Evolutionary conservation across 2,329 filamentous ascomycete genomes (phyloP).

Genomic region (Venturia aucupariae): DNA sequence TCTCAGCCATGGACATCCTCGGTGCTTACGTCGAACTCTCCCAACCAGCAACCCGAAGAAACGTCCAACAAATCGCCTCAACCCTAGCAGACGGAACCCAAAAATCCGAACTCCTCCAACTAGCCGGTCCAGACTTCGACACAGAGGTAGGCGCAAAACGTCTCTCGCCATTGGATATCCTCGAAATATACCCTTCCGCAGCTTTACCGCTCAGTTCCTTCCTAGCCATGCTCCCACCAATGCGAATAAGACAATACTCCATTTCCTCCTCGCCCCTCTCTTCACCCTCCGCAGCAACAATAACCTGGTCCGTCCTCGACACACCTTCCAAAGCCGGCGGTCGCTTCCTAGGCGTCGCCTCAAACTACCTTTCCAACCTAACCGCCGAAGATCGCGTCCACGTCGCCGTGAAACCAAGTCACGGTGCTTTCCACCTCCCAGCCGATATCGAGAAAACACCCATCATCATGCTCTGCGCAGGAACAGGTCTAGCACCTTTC

Average conservation of each 20-base stretch:
- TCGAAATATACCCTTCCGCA: conserved; percentile 18
- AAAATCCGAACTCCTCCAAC: background rate
- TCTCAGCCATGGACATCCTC: conserved; percentile 56
- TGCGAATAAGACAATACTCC: conserved; percentile 71
- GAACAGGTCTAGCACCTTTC: conserved; percentile 28
- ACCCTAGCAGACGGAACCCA: background rate
- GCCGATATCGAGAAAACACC: conserved; percentile 35
- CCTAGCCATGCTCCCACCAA: conserved; percentile 63
- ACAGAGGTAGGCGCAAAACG: conserved; percentile 13
- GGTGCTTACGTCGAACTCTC: conserved; percentile 64
- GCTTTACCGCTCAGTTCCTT: conserved; percentile 51
- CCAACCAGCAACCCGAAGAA: conserved; percentile 51
- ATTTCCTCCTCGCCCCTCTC: conserved; percentile 65
- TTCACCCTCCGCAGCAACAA: conserved; percentile 47
- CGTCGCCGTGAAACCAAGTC: conserved; percentile 32
- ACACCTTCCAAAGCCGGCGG: conserved; percentile 31
- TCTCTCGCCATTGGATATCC: conserved; percentile 18
- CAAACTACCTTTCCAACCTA: conserved; percentile 33
- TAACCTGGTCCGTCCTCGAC: conserved; percentile 61
- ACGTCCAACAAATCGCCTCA: conserved; percentile 1
- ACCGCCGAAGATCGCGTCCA: conserved; percentile 33
- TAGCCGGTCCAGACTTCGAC: background rate
- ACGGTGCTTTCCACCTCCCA: conserved; percentile 36
- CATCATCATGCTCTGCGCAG: conserved; percentile 36
- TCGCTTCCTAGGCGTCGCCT: conserved; percentile 35